Evolutionary conservation across 345 rosid species (phyloP), one percentile per base, ranked within the genome.

Genomic region (Balakata baccata): DNA sequence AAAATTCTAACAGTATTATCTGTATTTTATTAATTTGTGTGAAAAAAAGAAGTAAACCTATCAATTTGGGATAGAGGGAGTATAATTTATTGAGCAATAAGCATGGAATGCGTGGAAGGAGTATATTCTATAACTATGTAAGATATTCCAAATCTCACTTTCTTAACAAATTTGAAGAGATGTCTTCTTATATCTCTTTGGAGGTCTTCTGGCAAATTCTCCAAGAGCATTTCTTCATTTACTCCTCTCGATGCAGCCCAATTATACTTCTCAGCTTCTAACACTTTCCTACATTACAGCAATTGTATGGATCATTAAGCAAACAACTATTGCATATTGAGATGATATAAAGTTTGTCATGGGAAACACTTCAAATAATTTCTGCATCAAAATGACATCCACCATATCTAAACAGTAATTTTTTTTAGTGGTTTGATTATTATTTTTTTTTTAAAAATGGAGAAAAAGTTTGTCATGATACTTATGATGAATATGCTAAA

Each of bases 161-260:
- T 86, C 78, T 90, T 85, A 74, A 92, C 86, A 81, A 92, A 89
- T 76, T 78, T 86, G 87, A 89, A 92, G 79, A 90, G 94, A 64
- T 94, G 96, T 34, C 93, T 87, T 78, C 93, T 85, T 80, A 94
- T 89, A n/a, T 94, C 96, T 82, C 89, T 87, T 68, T 88, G 97
- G 74, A 94, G 86, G 69, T 92, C 97, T 77, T 94, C 98, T 3
- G 98, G 96, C 84, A 94, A 81, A 82, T 87, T 87, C 74, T 86
- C 86, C 64, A 94, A 71, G 9, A 92, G 91, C 81, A 74, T 62
- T 51, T 82, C 93, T 78, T 90, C 98, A 61, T 90, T 88, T 62
- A 90, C 91, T 29, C 98, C 98, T 87, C 97, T 88, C 5, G 96
- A 92, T 29, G 95, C 92, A 71, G 96, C 91, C 97, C 97, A 94